Evolutionary conservation across 805 yeast genomes (phyloP), one percentile per base, ranked within the genome.

Genomic region (Spathaspora girioi): DNA sequence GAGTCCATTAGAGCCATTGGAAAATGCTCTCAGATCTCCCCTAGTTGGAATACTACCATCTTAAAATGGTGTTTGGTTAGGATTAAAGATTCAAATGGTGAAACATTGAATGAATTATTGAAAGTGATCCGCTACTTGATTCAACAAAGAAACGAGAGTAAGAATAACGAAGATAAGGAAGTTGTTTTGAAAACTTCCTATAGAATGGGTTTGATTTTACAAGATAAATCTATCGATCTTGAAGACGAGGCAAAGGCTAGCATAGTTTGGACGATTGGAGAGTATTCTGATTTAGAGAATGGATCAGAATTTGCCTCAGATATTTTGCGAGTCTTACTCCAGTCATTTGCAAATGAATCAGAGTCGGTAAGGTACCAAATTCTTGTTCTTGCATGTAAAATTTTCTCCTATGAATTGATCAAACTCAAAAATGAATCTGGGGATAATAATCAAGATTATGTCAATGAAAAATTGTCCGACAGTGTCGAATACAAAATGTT

Each of bases 231-330:
- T 8, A n/a, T 58, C 15, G 40, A 51, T 17, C 49, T 68, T n/a
- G 70, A 65, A 15, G 57, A 63, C 18, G 71, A 66, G 15, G 96
- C 98, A 0, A 81, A 84, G 56, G 90, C 96, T 1, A 87, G 93
- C 45, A 84, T 92, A 10, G 77, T 93, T 6, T 94, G 98, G 98
- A 75, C 93, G 9, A 79, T 93, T 48, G 97, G 98, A 4, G 97
- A 94, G 61, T 86, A 84, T 62, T 76, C 85, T 0, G 63, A 57
- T 29, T 59, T 60, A 10, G 63, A 66, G 18, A 52, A 64, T 23
- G 71, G 70, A 40, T 55, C 63, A 23, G 26, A 23, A 23, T 66
- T 88, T 47, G 85, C 92, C 3, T 92, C 96, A 0, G 97, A 93
- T 62, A 79, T 89, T 2, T 69, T 90, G 50, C 75, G 97, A 49